Base-by-base conservation (phyloP, 257 asterid genomes). In the Thymus quinquecostatus region DNA sequence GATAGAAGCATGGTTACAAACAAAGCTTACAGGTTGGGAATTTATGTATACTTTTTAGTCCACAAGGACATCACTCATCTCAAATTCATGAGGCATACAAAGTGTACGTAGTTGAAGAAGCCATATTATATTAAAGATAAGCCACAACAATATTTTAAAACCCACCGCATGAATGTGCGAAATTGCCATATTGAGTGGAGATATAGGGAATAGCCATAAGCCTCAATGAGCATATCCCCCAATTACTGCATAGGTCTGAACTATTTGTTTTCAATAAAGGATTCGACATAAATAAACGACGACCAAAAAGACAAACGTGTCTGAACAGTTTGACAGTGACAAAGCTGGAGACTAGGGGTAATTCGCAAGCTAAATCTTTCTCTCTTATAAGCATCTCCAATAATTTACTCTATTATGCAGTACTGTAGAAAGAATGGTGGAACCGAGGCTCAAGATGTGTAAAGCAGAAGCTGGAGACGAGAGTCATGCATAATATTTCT, bases 1-100 rank as follows among this genome's bases (percentile, higher is more conserved):
- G 29, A 57, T 30, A 30, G 48, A 43, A 47, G 41, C 12, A 29
- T 27, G 70, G 43, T 36, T 36, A 13, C 21, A 28, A 55, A 5
- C 68, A 60, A 43, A n/a, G 6, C 45, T 69, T 51, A 66, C 28
- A 33, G 49, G 59, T 10, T 54, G 33, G 48, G 14, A n/a, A n/a
- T 60, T 7, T 60, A 6, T 36, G n/a, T 60, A 1, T 59, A 33
- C 36, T 44, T 33, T 32, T 8, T 30, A 10, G 45, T 13, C 28
- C 13, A 13, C 56, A 30, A 11, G 10, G 21, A 32, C 36, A 36
- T 36, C 40, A 50, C 21, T 32, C 36, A 8, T 50, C 60, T 66
- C 13, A n/a, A 66, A 36, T 36, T 36, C 40, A 36, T 36, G 40
- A 36, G 5, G 3, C 40, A 36, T 36, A 36, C 40, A 36, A 36